Percentiles rank a stretch among this genome's conserved stretches.
Conservation (phyloP, 176 grass and related monocot species). For the bread wheat (Triticum aestivum) region IWGSC_CS_RefSeq_v2.1 NC_057801.1:61794224-61794723, state of each 20-base stretch:
- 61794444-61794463: conserved; percentile 36
- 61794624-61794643: no score
- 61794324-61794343: conserved; percentile 21
- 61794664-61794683: no score
- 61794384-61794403: conserved; percentile 49
- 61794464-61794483: conserved; percentile 36
- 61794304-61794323: conserved; percentile 42
- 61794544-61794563: no score
- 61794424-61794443: conserved; percentile 44
- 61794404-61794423: not conserved
- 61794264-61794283: conserved; percentile 1
- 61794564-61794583: no score
- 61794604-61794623: no score
- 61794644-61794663: no score
- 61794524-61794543: not conserved
- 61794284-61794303: conserved; percentile 45
- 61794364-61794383: not conserved
- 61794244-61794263: conserved; percentile 11
- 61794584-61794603: no score
- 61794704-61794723: no score
- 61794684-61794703: not conserved
- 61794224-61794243: no score
- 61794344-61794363: not conserved
- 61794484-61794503: accelerated
- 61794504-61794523: not conserved